A percentile compares a stretch with the other conserved stretches of the same genome.
phyloP scores from a whole-genome alignment of 148 eudicot genomes.

The Gaultheria prostrata region DNA sequence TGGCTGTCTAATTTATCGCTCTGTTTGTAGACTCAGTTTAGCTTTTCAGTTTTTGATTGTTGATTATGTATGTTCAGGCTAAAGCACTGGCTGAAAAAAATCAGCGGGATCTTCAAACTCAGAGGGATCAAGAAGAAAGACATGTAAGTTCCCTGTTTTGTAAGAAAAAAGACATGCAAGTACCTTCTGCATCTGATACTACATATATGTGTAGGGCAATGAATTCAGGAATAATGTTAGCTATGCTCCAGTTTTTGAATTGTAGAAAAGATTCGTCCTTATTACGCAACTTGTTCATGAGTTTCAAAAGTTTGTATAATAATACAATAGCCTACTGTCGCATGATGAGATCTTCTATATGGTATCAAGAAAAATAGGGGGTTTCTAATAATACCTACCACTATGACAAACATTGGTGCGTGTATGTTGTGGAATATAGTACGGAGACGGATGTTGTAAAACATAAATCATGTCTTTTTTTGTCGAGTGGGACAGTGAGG shows the following conservation, averaged over 20 bases:
- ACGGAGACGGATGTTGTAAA: background rate
- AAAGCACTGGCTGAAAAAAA: conserved; percentile 61
- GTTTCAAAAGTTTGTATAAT: background rate
- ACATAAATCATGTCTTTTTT: conserved; percentile 5
- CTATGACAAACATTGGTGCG: background rate
- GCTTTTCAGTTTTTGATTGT: conserved; percentile 8
- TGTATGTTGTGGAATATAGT: background rate
- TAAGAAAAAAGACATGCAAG: background rate
- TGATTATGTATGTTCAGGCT: conserved; percentile 33
- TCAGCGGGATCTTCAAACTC: conserved; percentile 56
- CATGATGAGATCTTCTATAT: background rate
- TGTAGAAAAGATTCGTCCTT: background rate
- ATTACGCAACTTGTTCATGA: background rate
- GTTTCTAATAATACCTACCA: background rate
- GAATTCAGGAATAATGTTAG: background rate
- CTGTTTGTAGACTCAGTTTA: background rate
- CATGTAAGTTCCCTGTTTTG: conserved; percentile 32
- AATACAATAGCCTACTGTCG: background rate
- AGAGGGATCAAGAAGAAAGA: conserved; percentile 56
- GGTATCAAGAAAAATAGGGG: background rate
- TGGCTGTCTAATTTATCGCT: background rate
- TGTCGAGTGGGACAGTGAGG: background rate
- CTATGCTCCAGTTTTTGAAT: background rate
- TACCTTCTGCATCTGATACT: conserved; percentile 10
- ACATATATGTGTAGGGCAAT: background rate